These are phyloP conservation scores for Xylaria hypoxylon DNA, from an alignment of 2,329 filamentous ascomycete genomes.

Conservation along the genomic window DNA sequence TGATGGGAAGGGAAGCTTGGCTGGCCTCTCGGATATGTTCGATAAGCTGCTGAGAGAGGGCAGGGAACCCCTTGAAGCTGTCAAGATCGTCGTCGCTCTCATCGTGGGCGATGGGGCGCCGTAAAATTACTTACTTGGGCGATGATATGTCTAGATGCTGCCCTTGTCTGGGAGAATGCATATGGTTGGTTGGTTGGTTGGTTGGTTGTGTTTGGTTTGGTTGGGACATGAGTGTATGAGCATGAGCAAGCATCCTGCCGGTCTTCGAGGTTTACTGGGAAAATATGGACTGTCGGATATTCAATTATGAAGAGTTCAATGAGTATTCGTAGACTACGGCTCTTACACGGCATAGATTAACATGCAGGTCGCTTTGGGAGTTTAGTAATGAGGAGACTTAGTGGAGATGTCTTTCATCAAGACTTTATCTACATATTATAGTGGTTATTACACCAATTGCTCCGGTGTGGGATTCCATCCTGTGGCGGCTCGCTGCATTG, in stretches of 20 bases:
- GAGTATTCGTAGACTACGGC: too few relatives aligned
- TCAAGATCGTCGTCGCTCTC: conserved; percentile 70
- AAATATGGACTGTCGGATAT: neutral
- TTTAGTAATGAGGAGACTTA: too few relatives aligned
- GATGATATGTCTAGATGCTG: neutral
- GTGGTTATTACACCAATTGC: neutral
- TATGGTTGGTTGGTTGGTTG: neutral
- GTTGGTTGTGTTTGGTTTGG: neutral
- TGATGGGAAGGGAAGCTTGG: conserved; percentile 67
- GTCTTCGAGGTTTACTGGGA: neutral
- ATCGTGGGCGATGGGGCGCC: conserved; percentile 58
- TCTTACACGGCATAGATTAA: too few relatives aligned
- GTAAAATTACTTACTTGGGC: conserved; percentile 1
- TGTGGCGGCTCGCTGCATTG: neutral
- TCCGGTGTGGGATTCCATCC: neutral
- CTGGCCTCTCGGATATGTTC: conserved; percentile 70
- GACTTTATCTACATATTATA: neutral
- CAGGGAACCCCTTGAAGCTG: conserved; percentile 66
- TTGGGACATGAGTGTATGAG: conserved; percentile 10
- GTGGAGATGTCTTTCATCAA: too few relatives aligned
- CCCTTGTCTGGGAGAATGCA: neutral
- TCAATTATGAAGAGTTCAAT: neutral
- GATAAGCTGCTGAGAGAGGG: conserved; percentile 66
- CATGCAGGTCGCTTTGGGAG: too few relatives aligned
- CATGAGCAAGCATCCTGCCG: neutral